Evolutionary conservation across 2,329 filamentous ascomycete species (phyloP).

Genomic region (Pestalotiopsis sp.): DNA sequence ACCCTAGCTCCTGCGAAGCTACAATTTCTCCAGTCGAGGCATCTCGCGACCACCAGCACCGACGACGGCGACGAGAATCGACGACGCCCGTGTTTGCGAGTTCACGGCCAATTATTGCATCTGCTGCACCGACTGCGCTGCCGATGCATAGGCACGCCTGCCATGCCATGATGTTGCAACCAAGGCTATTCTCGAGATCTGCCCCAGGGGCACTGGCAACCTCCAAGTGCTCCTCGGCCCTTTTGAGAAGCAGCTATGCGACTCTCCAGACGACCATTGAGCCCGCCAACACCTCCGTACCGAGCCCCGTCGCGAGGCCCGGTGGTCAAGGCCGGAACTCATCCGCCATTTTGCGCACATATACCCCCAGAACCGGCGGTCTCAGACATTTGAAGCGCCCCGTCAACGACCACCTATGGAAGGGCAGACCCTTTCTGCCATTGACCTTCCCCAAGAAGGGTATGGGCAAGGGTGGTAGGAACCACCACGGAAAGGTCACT

Average conservation of each 20-base stretch:
- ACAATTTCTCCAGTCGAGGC: slow-evolving; percentile 12
- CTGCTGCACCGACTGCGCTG: not conserved
- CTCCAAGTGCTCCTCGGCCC: slow-evolving; percentile 24
- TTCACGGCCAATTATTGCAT: not conserved
- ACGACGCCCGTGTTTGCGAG: not conserved
- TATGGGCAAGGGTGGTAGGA: slow-evolving; percentile 89
- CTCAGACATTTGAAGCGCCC: slow-evolving; percentile 88
- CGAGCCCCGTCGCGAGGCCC: slow-evolving; percentile 21
- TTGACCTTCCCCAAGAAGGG: slow-evolving; percentile 93
- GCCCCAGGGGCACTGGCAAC: slow-evolving; percentile 28
- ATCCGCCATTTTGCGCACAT: slow-evolving; percentile 70
- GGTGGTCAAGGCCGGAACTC: slow-evolving; percentile 31
- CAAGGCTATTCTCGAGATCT: slow-evolving; percentile 31
- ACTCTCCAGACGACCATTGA: slow-evolving; percentile 24
- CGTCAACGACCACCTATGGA: slow-evolving; percentile 96
- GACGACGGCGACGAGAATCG: not conserved
- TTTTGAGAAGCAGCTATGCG: slow-evolving; percentile 30
- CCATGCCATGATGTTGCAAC: slow-evolving; percentile 34
- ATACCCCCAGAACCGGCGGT: slow-evolving; percentile 92
- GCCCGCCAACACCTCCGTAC: slow-evolving; percentile 18
- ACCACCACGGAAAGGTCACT: slow-evolving; percentile 82
- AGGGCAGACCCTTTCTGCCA: slow-evolving; percentile 79
- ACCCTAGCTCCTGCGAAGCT: slow-evolving; percentile 15
- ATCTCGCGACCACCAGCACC: not conserved
- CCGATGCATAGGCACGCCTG: slow-evolving; percentile 5